Evolutionary conservation across 345 rosid genomes (phyloP).

Genomic region (Turritis glabra): DNA sequence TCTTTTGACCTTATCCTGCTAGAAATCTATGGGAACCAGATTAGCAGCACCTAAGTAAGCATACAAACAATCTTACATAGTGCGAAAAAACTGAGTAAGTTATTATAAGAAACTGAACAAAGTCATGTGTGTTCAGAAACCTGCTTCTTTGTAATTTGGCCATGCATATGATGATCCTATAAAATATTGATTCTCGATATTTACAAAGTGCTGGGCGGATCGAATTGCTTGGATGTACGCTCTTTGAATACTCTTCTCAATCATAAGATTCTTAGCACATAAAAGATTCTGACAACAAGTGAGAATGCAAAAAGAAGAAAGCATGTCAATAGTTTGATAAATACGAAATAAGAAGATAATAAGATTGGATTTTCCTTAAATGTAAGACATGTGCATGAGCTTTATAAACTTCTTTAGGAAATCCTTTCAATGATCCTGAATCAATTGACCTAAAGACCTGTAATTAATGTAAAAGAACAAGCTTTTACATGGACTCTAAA

Average conservation of each 20-base stretch:
- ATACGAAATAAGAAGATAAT: not conserved
- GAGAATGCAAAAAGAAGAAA: not conserved
- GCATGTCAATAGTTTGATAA: not conserved
- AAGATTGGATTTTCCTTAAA: not conserved
- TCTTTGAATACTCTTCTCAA: constrained; percentile 87
- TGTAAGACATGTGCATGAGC: constrained; percentile 61
- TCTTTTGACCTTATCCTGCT: constrained; percentile 76
- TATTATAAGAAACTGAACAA: too few relatives aligned
- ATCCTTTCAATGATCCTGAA: constrained; percentile 89
- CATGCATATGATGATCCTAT: constrained; percentile 86
- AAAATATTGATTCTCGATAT: constrained; percentile 90
- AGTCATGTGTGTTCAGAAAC: constrained; percentile 35
- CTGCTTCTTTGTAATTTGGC: constrained; percentile 80
- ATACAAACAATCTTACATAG: not conserved
- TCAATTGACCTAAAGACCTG: constrained; percentile 85
- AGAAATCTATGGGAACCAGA: constrained; percentile 76
- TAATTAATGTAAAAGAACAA: too few relatives aligned
- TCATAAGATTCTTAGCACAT: constrained; percentile 79
- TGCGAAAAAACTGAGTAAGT: not conserved
- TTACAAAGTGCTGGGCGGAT: constrained; percentile 80
- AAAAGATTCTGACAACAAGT: constrained; percentile 71
- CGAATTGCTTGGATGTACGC: constrained; percentile 91
- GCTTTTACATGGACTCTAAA: too few relatives aligned
- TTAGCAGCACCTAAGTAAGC: constrained; percentile 73
- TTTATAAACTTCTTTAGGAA: constrained; percentile 62